Conservation (phyloP, 2,329 filamentous ascomycete species). For the Fusarium sp. region DNA sequence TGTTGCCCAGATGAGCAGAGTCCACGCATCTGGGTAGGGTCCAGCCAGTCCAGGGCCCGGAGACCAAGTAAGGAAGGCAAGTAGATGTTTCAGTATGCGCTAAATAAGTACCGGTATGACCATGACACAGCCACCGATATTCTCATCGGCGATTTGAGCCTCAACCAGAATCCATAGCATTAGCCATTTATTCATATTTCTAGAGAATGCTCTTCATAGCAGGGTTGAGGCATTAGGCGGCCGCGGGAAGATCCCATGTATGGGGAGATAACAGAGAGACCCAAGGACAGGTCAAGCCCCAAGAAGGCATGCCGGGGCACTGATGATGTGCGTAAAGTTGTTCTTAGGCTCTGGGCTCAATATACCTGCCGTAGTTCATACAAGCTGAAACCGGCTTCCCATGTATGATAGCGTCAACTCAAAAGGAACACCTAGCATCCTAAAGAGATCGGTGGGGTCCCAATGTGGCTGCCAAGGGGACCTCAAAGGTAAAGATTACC, state of each 20-base stretch:
- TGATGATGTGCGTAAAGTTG: background rate
- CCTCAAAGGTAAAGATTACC: background rate
- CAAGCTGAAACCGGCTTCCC: background rate
- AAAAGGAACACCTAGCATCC: background rate
- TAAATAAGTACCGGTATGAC: background rate
- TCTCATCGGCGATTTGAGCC: constrained; percentile 32
- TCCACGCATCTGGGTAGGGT: constrained; percentile 15
- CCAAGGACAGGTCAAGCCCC: background rate
- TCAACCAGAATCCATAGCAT: constrained; percentile 18
- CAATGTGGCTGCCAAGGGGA: background rate
- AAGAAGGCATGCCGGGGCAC: background rate
- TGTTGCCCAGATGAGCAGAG: constrained; percentile 9
- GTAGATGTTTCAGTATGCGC: background rate
- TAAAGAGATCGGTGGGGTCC: background rate
- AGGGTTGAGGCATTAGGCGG: background rate
- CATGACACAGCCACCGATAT: background rate
- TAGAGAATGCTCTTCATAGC: constrained; percentile 7
- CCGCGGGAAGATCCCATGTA: background rate
- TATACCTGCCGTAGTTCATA: background rate
- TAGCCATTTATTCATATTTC: constrained; percentile 6
- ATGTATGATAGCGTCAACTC: background rate
- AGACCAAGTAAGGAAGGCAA: background rate
- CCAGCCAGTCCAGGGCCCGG: background rate
- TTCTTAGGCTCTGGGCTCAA: background rate
- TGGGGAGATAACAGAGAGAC: background rate